phyloP scores from a whole-genome alignment of 1,284 basidiomycete species.

The Coniferiporia sulphurascens region DNA sequence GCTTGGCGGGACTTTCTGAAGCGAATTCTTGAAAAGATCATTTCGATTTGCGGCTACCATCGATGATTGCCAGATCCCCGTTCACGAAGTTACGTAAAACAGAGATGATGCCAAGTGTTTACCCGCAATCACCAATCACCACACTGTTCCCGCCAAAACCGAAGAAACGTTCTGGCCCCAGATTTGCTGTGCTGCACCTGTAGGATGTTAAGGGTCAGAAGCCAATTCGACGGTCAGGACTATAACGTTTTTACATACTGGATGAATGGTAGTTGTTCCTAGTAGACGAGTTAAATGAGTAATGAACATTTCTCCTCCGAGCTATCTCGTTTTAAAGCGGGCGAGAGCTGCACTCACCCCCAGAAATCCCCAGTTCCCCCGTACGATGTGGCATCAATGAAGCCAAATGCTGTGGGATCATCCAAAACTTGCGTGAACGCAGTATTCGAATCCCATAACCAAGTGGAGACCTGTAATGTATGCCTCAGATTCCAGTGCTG shows the following conservation, averaged over 20 bases:
- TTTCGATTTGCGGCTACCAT: too few relatives aligned
- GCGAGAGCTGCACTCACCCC: slow-evolving; percentile 36
- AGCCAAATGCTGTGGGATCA: slow-evolving; percentile 45
- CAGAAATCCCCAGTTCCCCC: slow-evolving; percentile 49
- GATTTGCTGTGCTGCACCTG: slow-evolving; percentile 18
- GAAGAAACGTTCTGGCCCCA: slow-evolving; percentile 16
- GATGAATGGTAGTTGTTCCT: slow-evolving; percentile 47
- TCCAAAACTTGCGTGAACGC: slow-evolving; percentile 49
- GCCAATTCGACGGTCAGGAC: neutral
- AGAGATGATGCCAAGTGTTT: neutral
- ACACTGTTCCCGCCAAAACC: slow-evolving; percentile 13
- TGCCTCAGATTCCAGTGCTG: too few relatives aligned
- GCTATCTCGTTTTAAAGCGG: neutral
- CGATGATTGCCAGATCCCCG: too few relatives aligned
- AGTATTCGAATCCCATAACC: slow-evolving; percentile 47
- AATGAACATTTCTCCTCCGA: neutral
- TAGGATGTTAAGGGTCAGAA: neutral
- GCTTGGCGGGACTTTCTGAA: too few relatives aligned
- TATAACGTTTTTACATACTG: slow-evolving; percentile 25
- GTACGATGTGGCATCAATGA: slow-evolving; percentile 46
- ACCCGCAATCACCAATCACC: slow-evolving; percentile 3
- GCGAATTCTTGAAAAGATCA: too few relatives aligned
- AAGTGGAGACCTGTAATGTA: slow-evolving; percentile 39
- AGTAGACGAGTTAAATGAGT: neutral
- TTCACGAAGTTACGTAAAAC: neutral